phyloP scores from a whole-genome alignment of 2,329 filamentous ascomycete species.

The Cladosporium sp. region DNA sequence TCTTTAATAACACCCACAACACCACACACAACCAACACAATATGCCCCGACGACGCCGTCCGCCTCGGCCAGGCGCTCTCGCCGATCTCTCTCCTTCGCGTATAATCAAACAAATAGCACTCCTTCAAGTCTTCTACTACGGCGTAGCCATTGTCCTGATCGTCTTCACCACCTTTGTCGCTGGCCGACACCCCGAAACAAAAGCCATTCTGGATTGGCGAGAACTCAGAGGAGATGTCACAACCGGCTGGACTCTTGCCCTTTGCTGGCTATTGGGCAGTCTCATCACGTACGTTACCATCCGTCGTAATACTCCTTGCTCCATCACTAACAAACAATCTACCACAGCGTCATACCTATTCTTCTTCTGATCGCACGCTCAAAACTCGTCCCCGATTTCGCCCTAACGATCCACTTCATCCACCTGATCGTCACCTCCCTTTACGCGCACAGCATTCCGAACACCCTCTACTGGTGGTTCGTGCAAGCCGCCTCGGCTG shows the following conservation, averaged over 20 bases:
- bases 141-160: slow-evolving; percentile 56
- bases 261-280: slow-evolving; percentile 64
- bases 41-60: slow-evolving; percentile 57
- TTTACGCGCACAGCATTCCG: slow-evolving; percentile 75
- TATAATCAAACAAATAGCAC: slow-evolving; percentile 61
- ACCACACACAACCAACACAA: neutral
- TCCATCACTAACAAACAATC: neutral
- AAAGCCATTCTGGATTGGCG: slow-evolving; percentile 61
- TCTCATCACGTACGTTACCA: slow-evolving; percentile 53
- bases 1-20: no score
- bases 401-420: slow-evolving; percentile 81
- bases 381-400: slow-evolving; percentile 93
- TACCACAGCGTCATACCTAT: slow-evolving; percentile 69
- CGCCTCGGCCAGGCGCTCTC: slow-evolving; percentile 60
- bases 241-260: slow-evolving; percentile 64
- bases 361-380: slow-evolving; percentile 76
- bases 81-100: slow-evolving; percentile 62
- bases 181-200: slow-evolving; percentile 54
- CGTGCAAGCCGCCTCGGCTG: slow-evolving; percentile 56
- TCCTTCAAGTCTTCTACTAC: slow-evolving; percentile 64
- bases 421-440: slow-evolving; percentile 69
- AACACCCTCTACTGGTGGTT: slow-evolving; percentile 83
- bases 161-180: slow-evolving; percentile 62
- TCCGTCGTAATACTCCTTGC: neutral
- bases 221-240: slow-evolving; percentile 61